Evolutionary conservation across 139 green algal species (phyloP), one percentile per base, ranked within the genome.

Genomic region (Bryopsis sp.): DNA sequence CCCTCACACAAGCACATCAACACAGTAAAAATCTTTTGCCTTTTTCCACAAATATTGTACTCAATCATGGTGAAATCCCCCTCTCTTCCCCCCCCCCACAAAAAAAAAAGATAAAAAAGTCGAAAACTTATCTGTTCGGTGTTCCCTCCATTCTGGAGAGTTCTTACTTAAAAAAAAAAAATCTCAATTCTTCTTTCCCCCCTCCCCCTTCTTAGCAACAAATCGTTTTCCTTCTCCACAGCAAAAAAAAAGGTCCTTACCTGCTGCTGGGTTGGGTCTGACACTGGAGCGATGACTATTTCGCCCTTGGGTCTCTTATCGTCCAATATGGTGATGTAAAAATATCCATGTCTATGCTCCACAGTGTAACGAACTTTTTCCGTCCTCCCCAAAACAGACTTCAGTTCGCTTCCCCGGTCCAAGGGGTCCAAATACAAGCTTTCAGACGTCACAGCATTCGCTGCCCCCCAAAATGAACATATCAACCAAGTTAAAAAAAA

Each of bases 381-480:
- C 2, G 29, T 67, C 8, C 89, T 79, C 1, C 85, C 84, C 57
- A 90, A 75, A 6, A 93, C 72, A 19, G 83, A 54, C 22, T 22
- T 72, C 61, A 78, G 90, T 1, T 84, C 70, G 37, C 48, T 83
- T 0, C 48, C 6, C 1, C 89, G 90, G 33, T 75, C 15, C 72
- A 86, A 81, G 2, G 86, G 82, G 29, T 48, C 19, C 33, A 95
- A 66, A 70, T 81, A 84, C n/a, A 65, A 79, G 11, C 39, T 75
- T 34, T 96, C 85, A 36, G 74, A 87, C 24, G 88, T 95, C 0
- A 94, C 78, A 3, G 88, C 82, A 15, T 81, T 88, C 36, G 80
- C 83, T 86, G 81, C 28, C 11, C 11, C 19, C 43, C 43, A 54
- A 11, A 54, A 54, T n/a, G n/a, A n/a, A n/a, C n/a, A n/a, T n/a